These are phyloP conservation scores for Dryadomyces quercivorus DNA, from an alignment of 2,329 filamentous ascomycete genomes.

Conservation along the genomic window DNA sequence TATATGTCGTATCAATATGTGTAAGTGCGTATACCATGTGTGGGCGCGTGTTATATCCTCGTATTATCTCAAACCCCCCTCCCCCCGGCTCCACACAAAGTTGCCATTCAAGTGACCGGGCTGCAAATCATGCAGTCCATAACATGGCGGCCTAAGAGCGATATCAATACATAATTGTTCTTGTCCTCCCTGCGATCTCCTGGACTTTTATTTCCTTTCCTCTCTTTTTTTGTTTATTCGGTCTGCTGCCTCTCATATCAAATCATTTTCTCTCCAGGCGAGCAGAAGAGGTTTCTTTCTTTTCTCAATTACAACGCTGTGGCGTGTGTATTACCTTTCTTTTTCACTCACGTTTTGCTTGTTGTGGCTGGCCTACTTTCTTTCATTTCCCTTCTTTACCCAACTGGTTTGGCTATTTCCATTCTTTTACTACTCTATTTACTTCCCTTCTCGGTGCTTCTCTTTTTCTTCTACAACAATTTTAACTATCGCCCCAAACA, in stretches of 20 bases:
- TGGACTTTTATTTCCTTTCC: constrained; percentile 5
- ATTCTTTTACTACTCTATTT: constrained; percentile 26
- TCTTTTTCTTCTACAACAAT: too few species aligned
- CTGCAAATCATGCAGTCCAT: constrained; percentile 21
- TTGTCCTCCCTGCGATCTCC: constrained; percentile 14
- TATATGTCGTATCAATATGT: neutral
- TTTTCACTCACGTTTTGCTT: constrained; percentile 23
- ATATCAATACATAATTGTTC: constrained; percentile 24
- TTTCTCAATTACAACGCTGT: constrained; percentile 18
- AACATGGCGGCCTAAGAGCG: constrained; percentile 13
- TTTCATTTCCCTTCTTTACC: constrained; percentile 22
- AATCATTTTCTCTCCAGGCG: neutral
- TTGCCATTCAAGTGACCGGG: constrained; percentile 21
- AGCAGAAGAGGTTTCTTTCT: neutral
- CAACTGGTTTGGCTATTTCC: constrained; percentile 48
- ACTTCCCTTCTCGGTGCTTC: neutral
- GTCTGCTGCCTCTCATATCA: neutral
- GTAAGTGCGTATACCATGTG: neutral
- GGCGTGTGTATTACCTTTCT: constrained; percentile 27
- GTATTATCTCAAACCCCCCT: neutral
- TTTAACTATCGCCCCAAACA: too few species aligned
- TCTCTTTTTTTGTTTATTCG: constrained; percentile 11
- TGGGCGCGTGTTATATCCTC: neutral
- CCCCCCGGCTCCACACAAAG: constrained; percentile 16
- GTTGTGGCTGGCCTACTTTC: constrained; percentile 17